Evolutionary conservation across 2,329 filamentous ascomycete species (phyloP).

Genomic region (Colletotrichum cordylinicola): DNA sequence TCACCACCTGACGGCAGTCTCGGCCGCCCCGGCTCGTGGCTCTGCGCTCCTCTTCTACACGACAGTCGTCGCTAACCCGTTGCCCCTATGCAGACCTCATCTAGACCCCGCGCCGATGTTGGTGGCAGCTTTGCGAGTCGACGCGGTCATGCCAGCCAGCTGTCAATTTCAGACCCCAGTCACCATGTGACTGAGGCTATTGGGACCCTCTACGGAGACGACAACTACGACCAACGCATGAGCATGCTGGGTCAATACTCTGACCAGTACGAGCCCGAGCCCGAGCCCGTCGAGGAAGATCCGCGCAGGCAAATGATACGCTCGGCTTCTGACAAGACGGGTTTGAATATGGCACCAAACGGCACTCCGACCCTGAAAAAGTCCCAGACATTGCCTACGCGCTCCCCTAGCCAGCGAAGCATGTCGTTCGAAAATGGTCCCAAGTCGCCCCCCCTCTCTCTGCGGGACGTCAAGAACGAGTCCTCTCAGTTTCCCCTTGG

Average conservation of each 20-base stretch:
- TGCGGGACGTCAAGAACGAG: slow-evolving; percentile 62
- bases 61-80: slow-evolving; percentile 26
- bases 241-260: slow-evolving; percentile 71
- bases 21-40: background rate
- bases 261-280: slow-evolving; percentile 42
- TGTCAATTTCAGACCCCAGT: slow-evolving; percentile 82
- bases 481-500: slow-evolving; percentile 83
- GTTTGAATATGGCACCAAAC: slow-evolving; percentile 31
- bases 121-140: slow-evolving; percentile 63
- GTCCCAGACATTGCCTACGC: slow-evolving; percentile 46
- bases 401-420: slow-evolving; percentile 45
- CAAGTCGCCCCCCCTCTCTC: slow-evolving; percentile 57
- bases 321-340: slow-evolving; percentile 51
- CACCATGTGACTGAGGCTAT: slow-evolving; percentile 96
- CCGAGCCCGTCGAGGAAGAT: slow-evolving; percentile 36
- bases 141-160: slow-evolving; percentile 63
- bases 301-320: slow-evolving; percentile 47
- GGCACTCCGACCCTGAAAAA: slow-evolving; percentile 42
- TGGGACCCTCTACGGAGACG: slow-evolving; percentile 86
- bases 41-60: background rate
- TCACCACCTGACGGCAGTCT: background rate
- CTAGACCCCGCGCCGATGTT: slow-evolving; percentile 60
- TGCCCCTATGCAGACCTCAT: slow-evolving; percentile 55
- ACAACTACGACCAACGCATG: slow-evolving; percentile 66
- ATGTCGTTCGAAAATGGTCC: slow-evolving; percentile 46